Base-by-base conservation (phyloP, 176 grass and related monocot species). In the Bonia amplexicaulis region DNA sequence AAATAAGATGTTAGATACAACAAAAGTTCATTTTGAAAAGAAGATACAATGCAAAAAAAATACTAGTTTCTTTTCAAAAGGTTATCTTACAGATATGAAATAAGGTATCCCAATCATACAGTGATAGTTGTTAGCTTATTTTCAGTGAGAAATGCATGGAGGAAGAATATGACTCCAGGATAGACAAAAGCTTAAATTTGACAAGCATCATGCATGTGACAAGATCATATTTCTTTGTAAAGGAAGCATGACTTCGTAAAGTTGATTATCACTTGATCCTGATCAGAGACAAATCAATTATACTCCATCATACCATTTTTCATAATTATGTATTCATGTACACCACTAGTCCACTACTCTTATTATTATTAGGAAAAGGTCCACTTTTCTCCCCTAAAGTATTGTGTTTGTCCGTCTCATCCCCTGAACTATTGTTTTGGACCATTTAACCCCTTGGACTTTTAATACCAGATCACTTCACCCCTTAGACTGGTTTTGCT, bases 1-100 rank as follows among this genome's bases (percentile, higher is more conserved):
- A 47, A 90, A 82, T 75, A 19, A 52, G 11, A 90, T 31, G 40
- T 86, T 66, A 90, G 67, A 84, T 69, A 51, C 41, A 48, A 65
- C 55, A 81, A 11, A 40, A 76, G n/a, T 46, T 46, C 48, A 68
- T 81, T 49, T 49, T 35, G 12, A 85, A 1, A 77, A 62, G 29
- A 58, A 19, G 51, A 55, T 10, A 80, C 20, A 79, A 39, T 80
- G 65, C 52, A 80, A 40, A 16, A 79, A 51, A 51, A 5, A 2
- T 16, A 61, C 51, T 68, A 52, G 7, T 11, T 53, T 81, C 10
- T 40, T 48, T 81, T 57, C 54, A 62, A 11, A 77, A 74, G 40
- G 27, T 64, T 20, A n/a, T 66, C 37, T 27, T 71, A 76, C 2
- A 76, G 40, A 68, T 46, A 87, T 9, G 4, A 39, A 77, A 74